Percentiles rank a stretch among this genome's conserved stretches.
These are phyloP conservation scores for Apophysomyces variabilis DNA, from an alignment of 371 early-diverging fungal genomes.

Conservation along the genomic window DNA sequence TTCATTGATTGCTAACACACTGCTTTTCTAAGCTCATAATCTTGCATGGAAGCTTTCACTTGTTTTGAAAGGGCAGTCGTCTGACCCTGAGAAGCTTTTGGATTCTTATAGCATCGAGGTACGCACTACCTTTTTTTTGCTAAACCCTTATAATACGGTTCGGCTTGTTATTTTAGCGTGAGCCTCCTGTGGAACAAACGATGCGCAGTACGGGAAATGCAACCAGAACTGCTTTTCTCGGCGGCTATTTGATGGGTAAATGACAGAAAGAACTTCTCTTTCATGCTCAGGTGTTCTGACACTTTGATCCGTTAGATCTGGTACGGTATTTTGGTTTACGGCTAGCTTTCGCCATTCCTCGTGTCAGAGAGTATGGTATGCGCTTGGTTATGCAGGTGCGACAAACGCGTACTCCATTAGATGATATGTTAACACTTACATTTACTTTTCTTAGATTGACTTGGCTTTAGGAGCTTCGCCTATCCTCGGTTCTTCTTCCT, in stretches of 20 bases:
- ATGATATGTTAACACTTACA: not conserved
- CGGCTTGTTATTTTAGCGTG: not conserved
- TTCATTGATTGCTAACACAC: not conserved
- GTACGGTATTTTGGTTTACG: not conserved
- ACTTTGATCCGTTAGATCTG: not conserved
- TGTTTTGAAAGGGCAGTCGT: constrained; percentile 28
- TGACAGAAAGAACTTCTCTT: not conserved
- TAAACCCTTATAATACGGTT: not conserved
- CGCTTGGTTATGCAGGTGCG: not conserved
- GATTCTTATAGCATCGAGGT: constrained; percentile 42
- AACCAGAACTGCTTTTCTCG: not conserved
- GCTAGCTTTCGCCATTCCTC: not conserved
- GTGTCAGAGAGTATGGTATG: not conserved
- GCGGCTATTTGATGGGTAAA: not conserved
- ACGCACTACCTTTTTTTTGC: not conserved
- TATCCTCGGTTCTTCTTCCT: not conserved
- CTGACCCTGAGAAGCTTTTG: constrained; percentile 35
- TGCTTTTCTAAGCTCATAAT: constrained; percentile 35
- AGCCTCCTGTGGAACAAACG: not conserved
- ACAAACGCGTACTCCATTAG: not conserved
- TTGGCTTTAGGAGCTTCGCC: not conserved
- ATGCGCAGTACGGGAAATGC: not conserved
- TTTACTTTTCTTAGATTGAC: not conserved
- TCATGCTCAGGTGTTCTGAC: too few species aligned
- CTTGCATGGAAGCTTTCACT: constrained; percentile 50